A percentile compares a stretch with the other conserved stretches of the same genome.
These are phyloP conservation scores for Ceratopteris richardii DNA, from an alignment of 75 land plant species.

Conservation along the genomic window DNA sequence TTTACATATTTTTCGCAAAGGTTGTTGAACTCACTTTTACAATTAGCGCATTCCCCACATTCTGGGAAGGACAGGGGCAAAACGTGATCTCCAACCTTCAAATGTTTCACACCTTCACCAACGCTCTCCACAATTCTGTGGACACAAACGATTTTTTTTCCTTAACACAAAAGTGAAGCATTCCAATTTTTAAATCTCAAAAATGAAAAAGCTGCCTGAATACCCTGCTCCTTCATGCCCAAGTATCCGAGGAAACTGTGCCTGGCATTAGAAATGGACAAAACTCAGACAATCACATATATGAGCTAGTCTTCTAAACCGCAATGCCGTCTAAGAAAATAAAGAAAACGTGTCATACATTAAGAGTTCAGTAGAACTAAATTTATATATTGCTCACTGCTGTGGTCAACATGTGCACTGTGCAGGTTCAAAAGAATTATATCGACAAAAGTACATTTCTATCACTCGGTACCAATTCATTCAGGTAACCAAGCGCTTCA, in stretches of 20 bases:
- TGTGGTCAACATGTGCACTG: too few species aligned
- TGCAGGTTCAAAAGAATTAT: too few species aligned
- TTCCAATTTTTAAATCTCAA: too few species aligned
- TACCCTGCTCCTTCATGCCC: slow-evolving; percentile 93
- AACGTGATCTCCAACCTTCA: slow-evolving; percentile 49
- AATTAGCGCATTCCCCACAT: slow-evolving; percentile 49
- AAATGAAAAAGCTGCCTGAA: background rate
- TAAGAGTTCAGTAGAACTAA: too few species aligned
- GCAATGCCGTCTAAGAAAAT: too few species aligned
- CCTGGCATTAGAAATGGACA: slow-evolving; percentile 10
- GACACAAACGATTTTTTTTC: background rate
- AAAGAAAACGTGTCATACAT: too few species aligned
- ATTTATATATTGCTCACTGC: too few species aligned
- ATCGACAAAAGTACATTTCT: too few species aligned
- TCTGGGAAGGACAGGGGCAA: slow-evolving; percentile 39
- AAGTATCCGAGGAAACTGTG: slow-evolving; percentile 59
- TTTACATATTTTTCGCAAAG: slow-evolving; percentile 17
- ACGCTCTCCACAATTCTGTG: slow-evolving; percentile 70
- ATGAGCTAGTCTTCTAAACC: too few species aligned
- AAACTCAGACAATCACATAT: background rate
- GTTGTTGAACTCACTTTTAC: slow-evolving; percentile 33
- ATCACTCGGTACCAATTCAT: too few species aligned
- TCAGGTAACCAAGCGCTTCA: too few species aligned
- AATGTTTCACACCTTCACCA: slow-evolving; percentile 45
- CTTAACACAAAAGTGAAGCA: too few species aligned